Evolutionary conservation across 2,329 filamentous ascomycete species (phyloP).

Genomic region (Colletotrichum phormii): DNA sequence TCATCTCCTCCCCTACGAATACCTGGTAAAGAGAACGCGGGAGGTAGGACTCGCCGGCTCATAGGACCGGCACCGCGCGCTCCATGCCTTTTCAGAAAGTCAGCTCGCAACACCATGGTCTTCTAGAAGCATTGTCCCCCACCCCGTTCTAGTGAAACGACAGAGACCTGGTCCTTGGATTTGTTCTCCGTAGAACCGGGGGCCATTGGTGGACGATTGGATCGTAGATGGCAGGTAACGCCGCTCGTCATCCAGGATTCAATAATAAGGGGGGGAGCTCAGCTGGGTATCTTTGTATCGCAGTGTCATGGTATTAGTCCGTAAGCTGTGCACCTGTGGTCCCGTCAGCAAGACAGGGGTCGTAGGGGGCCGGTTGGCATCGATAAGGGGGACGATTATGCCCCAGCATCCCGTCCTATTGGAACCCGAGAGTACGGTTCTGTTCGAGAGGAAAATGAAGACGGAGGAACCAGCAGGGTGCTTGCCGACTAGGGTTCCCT

Average conservation of each 20-base stretch:
- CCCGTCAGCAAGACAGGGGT: conserved; percentile 5
- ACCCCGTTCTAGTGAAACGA: conserved; percentile 24
- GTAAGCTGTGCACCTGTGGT: neutral
- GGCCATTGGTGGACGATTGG: neutral
- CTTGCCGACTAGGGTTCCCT: conserved; percentile 22
- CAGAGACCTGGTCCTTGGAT: conserved; percentile 10
- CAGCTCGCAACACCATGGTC: conserved; percentile 15
- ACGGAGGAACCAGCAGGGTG: conserved; percentile 33
- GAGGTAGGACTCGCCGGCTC: conserved; percentile 16
- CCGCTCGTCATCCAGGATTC: conserved; percentile 10
- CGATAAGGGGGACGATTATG: conserved; percentile 11
- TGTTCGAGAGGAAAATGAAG: conserved; percentile 29
- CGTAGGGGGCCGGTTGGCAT: neutral
- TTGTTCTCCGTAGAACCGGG: conserved; percentile 4
- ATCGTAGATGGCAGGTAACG: conserved; percentile 18
- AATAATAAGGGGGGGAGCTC: neutral
- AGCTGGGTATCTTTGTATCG: conserved; percentile 21
- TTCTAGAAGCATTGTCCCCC: conserved; percentile 36
- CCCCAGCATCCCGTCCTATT: conserved; percentile 29
- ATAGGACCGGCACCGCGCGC: conserved; percentile 10
- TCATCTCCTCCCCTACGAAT: neutral
- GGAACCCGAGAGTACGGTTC: conserved; percentile 34
- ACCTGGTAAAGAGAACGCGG: neutral
- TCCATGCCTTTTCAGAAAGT: neutral
- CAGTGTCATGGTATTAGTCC: neutral